Conservation (phyloP, 345 rosid species). For the Salix koriyanagi region DNA sequence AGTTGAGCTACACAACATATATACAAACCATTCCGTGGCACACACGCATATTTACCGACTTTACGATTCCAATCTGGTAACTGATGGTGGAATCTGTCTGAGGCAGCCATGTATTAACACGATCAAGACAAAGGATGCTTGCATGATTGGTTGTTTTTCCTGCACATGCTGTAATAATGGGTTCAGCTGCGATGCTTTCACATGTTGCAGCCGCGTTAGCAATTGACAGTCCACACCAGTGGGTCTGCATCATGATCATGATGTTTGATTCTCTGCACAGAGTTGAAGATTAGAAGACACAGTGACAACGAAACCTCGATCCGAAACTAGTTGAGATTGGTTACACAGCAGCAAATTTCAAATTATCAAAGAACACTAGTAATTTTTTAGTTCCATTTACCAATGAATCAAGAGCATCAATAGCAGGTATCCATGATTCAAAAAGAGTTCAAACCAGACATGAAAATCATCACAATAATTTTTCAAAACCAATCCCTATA, state of each 20-base stretch:
- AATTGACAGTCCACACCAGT: neutral
- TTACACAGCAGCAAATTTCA: neutral
- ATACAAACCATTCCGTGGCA: conserved; percentile 1
- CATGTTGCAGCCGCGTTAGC: neutral
- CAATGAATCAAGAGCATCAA: neutral
- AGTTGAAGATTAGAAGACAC: neutral
- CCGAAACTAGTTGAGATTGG: neutral
- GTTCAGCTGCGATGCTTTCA: neutral
- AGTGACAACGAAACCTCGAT: neutral
- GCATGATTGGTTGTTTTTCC: neutral
- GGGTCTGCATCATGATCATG: neutral
- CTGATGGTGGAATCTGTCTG: neutral
- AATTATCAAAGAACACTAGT: neutral
- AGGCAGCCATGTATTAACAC: neutral
- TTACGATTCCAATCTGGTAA: conserved; percentile 1
- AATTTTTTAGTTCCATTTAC: neutral
- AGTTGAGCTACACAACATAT: neutral
- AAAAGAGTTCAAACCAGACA: neutral
- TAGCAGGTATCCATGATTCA: neutral
- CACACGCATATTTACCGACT: conserved; percentile 10
- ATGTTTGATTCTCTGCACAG: conserved; percentile 13
- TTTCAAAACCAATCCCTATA: neutral
- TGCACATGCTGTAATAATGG: neutral
- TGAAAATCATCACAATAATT: neutral
- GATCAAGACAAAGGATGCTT: neutral